phyloP scores from a whole-genome alignment of 2,329 filamentous ascomycete species.

The Bipolaris cookei region DNA sequence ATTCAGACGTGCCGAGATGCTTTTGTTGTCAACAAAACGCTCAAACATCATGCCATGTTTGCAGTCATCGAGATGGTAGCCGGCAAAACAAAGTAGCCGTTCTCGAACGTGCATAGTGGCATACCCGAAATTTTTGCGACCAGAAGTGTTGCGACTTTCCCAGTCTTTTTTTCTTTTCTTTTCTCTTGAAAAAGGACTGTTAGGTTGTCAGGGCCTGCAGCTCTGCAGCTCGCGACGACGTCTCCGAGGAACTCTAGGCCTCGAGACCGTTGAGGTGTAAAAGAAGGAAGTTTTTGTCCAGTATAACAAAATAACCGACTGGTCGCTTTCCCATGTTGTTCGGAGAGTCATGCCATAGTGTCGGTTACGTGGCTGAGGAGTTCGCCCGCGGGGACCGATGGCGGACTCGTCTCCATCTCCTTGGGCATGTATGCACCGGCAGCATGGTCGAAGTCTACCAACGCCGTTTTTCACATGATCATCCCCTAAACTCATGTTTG shows the following conservation, averaged over 20 bases:
- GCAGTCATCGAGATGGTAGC: neutral
- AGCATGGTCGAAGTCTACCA: neutral
- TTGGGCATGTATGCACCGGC: neutral
- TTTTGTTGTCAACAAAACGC: constrained; percentile 2
- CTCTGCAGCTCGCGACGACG: neutral
- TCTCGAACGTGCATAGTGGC: neutral
- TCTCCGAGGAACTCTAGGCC: neutral
- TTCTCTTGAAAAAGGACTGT: neutral
- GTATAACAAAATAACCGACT: neutral
- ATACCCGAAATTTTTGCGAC: neutral
- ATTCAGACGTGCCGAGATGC: neutral
- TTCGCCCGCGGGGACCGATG: neutral
- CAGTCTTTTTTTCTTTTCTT: neutral
- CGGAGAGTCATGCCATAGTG: neutral
- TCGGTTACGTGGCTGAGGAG: neutral
- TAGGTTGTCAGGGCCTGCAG: neutral
- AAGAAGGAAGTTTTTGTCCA: neutral
- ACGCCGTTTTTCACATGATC: neutral
- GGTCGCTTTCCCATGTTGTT: neutral
- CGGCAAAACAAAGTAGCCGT: neutral
- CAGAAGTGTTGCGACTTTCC: neutral
- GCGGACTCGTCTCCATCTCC: neutral
- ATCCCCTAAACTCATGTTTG: neutral
- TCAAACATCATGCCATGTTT: constrained; percentile 2
- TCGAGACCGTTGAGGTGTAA: neutral